Percentiles rank a stretch among this genome's conserved stretches.
Evolutionary conservation across 2,329 filamentous ascomycete species (phyloP).

Genomic region (Cladorrhinum sp.): DNA sequence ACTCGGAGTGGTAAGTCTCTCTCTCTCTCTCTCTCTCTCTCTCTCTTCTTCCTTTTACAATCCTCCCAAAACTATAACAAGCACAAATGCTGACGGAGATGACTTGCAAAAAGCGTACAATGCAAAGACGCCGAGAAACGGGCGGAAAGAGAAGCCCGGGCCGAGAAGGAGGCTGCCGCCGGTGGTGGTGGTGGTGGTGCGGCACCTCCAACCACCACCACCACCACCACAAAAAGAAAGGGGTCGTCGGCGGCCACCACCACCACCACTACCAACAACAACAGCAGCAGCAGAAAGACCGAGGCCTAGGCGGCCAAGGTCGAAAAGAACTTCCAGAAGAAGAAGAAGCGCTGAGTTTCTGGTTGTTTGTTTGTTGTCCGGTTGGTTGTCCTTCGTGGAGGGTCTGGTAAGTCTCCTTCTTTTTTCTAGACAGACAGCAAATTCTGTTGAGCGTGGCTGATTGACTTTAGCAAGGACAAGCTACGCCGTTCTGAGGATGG

Average conservation of each 20-base stretch:
- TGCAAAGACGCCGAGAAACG: conserved; percentile 10
- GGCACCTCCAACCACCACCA: background rate
- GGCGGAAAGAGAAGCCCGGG: conserved; percentile 1
- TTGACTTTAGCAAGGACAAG: too few relatives aligned
- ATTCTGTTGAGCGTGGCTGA: too few relatives aligned
- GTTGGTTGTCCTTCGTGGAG: too few relatives aligned
- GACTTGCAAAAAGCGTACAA: too few relatives aligned
- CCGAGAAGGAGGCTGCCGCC: background rate
- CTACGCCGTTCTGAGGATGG: too few relatives aligned
- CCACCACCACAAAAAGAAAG: background rate
- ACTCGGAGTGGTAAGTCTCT: conserved; percentile 11
- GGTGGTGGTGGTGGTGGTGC: background rate
- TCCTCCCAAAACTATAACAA: too few relatives aligned
- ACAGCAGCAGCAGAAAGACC: background rate
- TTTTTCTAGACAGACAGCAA: too few relatives aligned
- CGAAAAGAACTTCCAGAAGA: background rate
- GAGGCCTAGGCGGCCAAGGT: background rate
- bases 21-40: too few relatives aligned
- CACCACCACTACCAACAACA: background rate
- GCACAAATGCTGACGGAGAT: too few relatives aligned
- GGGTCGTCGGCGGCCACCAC: background rate
- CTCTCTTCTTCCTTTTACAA: background rate
- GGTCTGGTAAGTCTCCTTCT: too few relatives aligned
- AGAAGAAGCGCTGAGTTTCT: background rate
- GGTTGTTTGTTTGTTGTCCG: background rate